Evolutionary conservation across 805 yeast genomes (phyloP), one percentile per base, ranked within the genome.

Genomic region (Metschnikowia borealis): DNA sequence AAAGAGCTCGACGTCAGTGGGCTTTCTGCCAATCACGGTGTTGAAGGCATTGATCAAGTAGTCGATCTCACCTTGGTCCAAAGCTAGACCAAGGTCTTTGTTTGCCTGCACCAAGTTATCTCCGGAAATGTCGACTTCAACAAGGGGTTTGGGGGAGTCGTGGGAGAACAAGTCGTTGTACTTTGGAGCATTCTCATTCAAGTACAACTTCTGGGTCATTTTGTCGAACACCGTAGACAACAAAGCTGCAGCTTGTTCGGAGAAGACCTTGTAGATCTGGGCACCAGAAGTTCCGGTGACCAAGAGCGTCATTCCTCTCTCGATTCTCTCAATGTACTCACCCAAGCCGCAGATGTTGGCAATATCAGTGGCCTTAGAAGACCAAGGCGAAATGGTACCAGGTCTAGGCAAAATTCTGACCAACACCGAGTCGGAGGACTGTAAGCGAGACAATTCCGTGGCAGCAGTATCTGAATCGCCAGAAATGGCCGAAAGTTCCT

Each of bases 341-440:
- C 75, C 79, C 53, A 94, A 77, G 8, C 97, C 97, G 71, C 96
- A 89, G 50, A 88, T 96, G 50, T 84, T 81, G 47, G 91, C 80
- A 58, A 94, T 94, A 70, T 94, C 92, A 38, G 99, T 91, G 26
- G 99, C 99, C 72, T 94, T 94, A 13, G 98, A 91, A 8, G 97
- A 89, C 99, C 99, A 94, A 33, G 99, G 98, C 23, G 98, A 91
- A 57, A 94, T 92, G 11, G 99, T 94, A 54, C 99, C 99, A 6
- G 90, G 75, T 68, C 98, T 82, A 40, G 99, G 99, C 47, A 90
- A 76, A 47, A 94, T 78, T 65, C 96, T 79, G 43, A 92, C 70
- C 56, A 90, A 71, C 54, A 81, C 79, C 32, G 82, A 71, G 56
- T 60, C 49, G 34, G 49, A 31, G 26, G 47, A 34, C 13, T 20